A percentile compares a stretch with the other conserved stretches of the same genome.
These are phyloP conservation scores for Fusarium sp. DNA, from an alignment of 2,329 filamentous ascomycete genomes.

Conservation along the genomic window DNA sequence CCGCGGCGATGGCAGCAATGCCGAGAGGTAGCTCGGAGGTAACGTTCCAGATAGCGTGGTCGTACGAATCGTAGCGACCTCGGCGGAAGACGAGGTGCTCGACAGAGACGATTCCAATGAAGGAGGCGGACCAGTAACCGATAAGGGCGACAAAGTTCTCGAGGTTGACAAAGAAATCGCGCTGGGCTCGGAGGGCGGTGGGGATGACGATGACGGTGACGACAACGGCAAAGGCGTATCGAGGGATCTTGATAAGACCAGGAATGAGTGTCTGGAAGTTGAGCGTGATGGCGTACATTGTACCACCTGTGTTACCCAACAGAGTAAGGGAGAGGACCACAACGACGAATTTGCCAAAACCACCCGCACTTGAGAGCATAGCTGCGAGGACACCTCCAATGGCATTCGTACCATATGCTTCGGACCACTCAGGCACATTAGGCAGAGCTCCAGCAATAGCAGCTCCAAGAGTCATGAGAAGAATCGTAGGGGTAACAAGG, in stretches of 20 bases:
- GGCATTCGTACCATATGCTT: slow-evolving; percentile 64
- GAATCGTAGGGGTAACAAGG: slow-evolving; percentile 65
- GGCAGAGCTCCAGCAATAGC: slow-evolving; percentile 72
- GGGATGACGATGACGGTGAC: slow-evolving; percentile 71
- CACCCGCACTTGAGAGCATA: slow-evolving; percentile 69
- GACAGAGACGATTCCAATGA: slow-evolving; percentile 62
- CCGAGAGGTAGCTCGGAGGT: slow-evolving; percentile 60
- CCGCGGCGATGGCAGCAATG: slow-evolving; percentile 61
- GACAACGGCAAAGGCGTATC: slow-evolving; percentile 68
- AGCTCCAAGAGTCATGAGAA: slow-evolving; percentile 72
- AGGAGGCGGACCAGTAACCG: slow-evolving; percentile 70
- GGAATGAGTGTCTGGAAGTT: slow-evolving; percentile 74
- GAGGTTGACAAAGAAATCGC: slow-evolving; percentile 68
- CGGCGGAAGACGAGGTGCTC: slow-evolving; percentile 64
- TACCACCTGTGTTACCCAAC: slow-evolving; percentile 70
- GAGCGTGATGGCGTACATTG: slow-evolving; percentile 72
- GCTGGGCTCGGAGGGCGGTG: slow-evolving; percentile 66
- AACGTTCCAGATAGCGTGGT: slow-evolving; percentile 62
- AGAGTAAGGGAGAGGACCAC: slow-evolving; percentile 69
- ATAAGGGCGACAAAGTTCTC: slow-evolving; percentile 69
- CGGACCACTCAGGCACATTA: slow-evolving; percentile 66
- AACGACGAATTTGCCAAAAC: slow-evolving; percentile 72
- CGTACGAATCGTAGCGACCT: slow-evolving; percentile 59
- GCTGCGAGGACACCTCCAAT: slow-evolving; percentile 71
- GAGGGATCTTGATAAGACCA: slow-evolving; percentile 66